Conservation (phyloP, 257 asterid species). For the Solanum lycopersicoides region DNA sequence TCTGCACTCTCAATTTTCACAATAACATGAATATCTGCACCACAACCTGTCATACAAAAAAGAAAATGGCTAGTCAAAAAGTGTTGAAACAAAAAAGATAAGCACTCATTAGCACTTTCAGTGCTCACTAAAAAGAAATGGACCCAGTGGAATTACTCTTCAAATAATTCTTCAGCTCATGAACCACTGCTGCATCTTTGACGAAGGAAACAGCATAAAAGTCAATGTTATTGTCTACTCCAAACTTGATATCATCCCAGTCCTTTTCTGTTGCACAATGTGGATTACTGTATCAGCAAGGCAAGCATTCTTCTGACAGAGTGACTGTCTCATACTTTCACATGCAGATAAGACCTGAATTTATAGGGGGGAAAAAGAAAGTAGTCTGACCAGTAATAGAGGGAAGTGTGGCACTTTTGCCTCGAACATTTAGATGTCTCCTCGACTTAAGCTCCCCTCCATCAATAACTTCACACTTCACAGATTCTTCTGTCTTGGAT, state of each 20-base stretch:
- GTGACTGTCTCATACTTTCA: background rate
- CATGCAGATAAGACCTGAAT: background rate
- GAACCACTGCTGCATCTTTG: conserved; percentile 96
- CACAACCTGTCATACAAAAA: conserved; percentile 34
- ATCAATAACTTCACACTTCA: conserved; percentile 88
- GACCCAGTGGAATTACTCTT: conserved; percentile 31
- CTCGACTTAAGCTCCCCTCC: conserved; percentile 98
- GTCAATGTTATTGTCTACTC: conserved; percentile 89
- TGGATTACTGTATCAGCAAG: conserved; percentile 8
- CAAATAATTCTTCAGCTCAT: conserved; percentile 85
- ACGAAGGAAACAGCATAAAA: conserved; percentile 97
- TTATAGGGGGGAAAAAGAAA: background rate
- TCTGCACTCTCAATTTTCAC: conserved; percentile 98
- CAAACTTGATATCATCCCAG: conserved; percentile 97
- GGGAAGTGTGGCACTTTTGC: conserved; percentile 95
- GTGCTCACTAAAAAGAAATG: background rate
- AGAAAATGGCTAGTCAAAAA: background rate
- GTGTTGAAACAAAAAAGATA: background rate
- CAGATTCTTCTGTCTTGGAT: conserved; percentile 72
- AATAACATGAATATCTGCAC: conserved; percentile 86
- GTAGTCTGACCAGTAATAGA: conserved; percentile 73
- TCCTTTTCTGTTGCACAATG: conserved; percentile 65
- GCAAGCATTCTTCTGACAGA: background rate
- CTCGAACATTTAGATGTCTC: conserved; percentile 90
- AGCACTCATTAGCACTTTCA: background rate